A percentile compares a stretch with the other conserved stretches of the same genome.
Evolutionary conservation across 1,284 basidiomycete species (phyloP).

Genomic region (Papiliotrema laurentii): DNA sequence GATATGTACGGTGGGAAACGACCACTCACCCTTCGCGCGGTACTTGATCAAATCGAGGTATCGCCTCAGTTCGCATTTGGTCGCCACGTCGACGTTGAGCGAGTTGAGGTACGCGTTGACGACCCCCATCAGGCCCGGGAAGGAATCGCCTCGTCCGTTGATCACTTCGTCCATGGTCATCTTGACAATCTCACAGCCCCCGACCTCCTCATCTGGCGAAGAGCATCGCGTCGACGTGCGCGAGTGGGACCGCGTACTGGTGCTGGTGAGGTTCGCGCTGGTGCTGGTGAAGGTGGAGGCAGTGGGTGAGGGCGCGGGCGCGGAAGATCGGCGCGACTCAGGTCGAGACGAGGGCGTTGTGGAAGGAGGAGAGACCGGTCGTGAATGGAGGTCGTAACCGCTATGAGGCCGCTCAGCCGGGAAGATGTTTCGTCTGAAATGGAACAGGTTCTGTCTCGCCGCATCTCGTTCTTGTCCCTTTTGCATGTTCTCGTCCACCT

Average conservation of each 20-base stretch:
- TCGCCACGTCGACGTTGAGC: slow-evolving; percentile 67
- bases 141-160: slow-evolving; percentile 70
- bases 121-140: slow-evolving; percentile 81
- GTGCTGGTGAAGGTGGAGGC: neutral
- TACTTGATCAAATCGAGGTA: slow-evolving; percentile 75
- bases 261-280: neutral
- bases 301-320: neutral
- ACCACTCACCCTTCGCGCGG: slow-evolving; percentile 68
- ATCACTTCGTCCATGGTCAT: slow-evolving; percentile 92
- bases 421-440: slow-evolving; percentile 84
- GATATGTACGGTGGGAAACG: no score
- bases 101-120: slow-evolving; percentile 84
- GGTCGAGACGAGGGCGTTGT: slow-evolving; percentile 1
- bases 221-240: slow-evolving; percentile 35
- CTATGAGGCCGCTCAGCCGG: slow-evolving; percentile 49
- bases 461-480: slow-evolving; percentile 83
- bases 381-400: slow-evolving; percentile 36
- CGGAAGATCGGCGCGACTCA: slow-evolving; percentile 3
- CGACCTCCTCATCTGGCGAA: slow-evolving; percentile 53
- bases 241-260: slow-evolving; percentile 2
- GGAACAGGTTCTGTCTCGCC: slow-evolving; percentile 68
- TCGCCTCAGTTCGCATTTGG: slow-evolving; percentile 63
- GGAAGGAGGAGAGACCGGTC: slow-evolving; percentile 35
- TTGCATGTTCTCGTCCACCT: slow-evolving; percentile 98
- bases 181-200: slow-evolving; percentile 72